A percentile compares a stretch with the other conserved stretches of the same genome.
phyloP scores from a whole-genome alignment of 1,284 basidiomycete species.

The Ganoderma boninense region DNA sequence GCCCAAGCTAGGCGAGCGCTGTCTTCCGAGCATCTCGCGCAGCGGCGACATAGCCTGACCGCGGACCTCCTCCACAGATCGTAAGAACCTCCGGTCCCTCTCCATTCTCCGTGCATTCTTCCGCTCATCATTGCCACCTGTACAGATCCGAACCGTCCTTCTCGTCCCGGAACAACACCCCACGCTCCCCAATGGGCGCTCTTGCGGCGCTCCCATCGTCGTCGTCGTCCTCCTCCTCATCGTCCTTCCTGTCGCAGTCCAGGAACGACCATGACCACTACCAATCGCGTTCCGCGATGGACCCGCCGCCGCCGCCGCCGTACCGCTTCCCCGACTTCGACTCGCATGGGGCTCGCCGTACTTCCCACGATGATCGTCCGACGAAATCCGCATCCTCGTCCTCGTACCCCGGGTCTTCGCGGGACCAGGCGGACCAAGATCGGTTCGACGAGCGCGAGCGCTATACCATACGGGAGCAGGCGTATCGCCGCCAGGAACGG shows the following conservation, averaged over 20 bases:
- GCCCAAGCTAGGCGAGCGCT: constrained; percentile 2
- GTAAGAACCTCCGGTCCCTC: constrained; percentile 19
- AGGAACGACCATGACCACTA: constrained; percentile 16
- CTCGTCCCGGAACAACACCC: constrained; percentile 5
- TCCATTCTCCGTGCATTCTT: constrained; percentile 4
- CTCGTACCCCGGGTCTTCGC: constrained; percentile 16
- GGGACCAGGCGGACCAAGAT: neutral
- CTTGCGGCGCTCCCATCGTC: constrained; percentile 23
- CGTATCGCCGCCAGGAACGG: constrained; percentile 19
- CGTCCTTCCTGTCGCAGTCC: neutral
- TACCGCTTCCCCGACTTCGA: constrained; percentile 4
- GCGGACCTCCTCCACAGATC: constrained; percentile 27
- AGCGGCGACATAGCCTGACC: constrained; percentile 29
- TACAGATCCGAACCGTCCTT: constrained; percentile 19
- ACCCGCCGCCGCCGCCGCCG: constrained; percentile 13
- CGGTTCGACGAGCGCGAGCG: constrained; percentile 13
- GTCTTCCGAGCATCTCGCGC: constrained; percentile 22
- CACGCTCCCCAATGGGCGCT: constrained; percentile 26
- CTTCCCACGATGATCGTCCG: constrained; percentile 22
- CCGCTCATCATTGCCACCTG: constrained; percentile 16
- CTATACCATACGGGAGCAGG: constrained; percentile 3
- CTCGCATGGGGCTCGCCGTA: constrained; percentile 11
- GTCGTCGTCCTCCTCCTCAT: constrained; percentile 13
- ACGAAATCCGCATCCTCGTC: constrained; percentile 27
- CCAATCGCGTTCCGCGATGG: constrained; percentile 20